Percentiles rank a stretch among this genome's conserved stretches.
These are phyloP conservation scores for Echinochloa phyllopogon DNA, from an alignment of 176 grass and related monocot genomes.

Conservation along the genomic window DNA sequence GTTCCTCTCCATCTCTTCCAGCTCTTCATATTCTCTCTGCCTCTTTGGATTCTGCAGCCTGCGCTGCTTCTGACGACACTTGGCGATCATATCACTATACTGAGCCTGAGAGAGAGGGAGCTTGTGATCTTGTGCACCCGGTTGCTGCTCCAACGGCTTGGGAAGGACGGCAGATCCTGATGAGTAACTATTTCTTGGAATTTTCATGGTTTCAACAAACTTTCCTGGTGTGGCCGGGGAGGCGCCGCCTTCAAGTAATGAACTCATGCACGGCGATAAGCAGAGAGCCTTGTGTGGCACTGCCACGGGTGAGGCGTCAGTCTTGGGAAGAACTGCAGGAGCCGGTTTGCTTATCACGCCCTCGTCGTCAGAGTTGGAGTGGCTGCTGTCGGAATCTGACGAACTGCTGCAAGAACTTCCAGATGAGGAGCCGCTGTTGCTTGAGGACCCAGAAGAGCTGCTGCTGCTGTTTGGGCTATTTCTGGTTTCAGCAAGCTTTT, in stretches of 20 bases:
- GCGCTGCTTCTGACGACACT: not conserved
- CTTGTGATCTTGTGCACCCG: too few species aligned
- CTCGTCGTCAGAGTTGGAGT: not conserved
- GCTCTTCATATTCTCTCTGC: not conserved
- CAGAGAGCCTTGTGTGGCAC: too few species aligned
- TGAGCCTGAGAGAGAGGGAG: too few species aligned
- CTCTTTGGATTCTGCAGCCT: not conserved
- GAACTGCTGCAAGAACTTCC: not conserved
- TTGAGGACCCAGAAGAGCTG: not conserved
- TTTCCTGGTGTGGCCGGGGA: not conserved
- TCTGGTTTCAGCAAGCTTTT: not conserved
- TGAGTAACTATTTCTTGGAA: too few species aligned
- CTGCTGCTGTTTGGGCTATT: not conserved
- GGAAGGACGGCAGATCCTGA: not conserved
- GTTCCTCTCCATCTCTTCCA: constrained; percentile 25
- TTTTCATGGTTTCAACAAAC: not conserved
- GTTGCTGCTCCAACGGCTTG: not conserved
- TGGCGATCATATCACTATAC: not conserved
- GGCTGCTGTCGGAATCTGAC: not conserved
- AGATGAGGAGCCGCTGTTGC: not conserved
- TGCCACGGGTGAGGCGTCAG: not conserved
- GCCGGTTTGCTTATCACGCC: not conserved
- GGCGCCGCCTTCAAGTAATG: too few species aligned
- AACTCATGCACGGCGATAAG: too few species aligned
- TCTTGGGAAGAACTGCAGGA: not conserved